Conservation (phyloP, 2,329 filamentous ascomycete genomes). For the Nothophaeocryptopus gaeumannii region DNA sequence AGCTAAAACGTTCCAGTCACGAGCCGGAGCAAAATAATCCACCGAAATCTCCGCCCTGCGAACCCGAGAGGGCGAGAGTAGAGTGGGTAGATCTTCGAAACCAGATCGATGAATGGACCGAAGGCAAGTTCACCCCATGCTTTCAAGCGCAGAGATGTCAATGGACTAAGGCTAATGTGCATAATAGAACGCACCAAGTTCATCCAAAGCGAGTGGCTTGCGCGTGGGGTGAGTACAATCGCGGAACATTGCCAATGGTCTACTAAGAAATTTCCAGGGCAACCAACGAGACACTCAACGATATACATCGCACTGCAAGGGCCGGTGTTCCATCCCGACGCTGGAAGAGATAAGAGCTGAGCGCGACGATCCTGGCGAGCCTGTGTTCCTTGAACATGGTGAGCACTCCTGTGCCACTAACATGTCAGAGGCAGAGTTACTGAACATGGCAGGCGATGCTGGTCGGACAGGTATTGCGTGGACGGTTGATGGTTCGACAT, state of each 20-base stretch:
- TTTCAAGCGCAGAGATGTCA: not conserved
- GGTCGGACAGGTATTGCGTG: slow-evolving; percentile 1
- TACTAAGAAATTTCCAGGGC: slow-evolving; percentile 9
- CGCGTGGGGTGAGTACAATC: slow-evolving; percentile 10
- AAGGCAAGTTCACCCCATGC: slow-evolving; percentile 10
- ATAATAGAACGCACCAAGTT: slow-evolving; percentile 14
- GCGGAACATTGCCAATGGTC: not conserved
- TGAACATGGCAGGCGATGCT: not conserved
- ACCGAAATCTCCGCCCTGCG: not conserved
- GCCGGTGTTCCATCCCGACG: slow-evolving; percentile 19
- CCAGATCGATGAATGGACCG: slow-evolving; percentile 16
- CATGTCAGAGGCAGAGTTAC: not conserved
- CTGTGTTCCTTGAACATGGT: slow-evolving; percentile 11
- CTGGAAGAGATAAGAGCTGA: slow-evolving; percentile 17
- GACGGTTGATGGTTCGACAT: slow-evolving; percentile 1
- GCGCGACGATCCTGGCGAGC: slow-evolving; percentile 15
- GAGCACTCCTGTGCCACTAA: not conserved
- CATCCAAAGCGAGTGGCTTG: slow-evolving; percentile 20
- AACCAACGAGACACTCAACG: slow-evolving; percentile 15
- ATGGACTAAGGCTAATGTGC: not conserved
- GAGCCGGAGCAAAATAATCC: slow-evolving; percentile 19
- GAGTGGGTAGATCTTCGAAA: slow-evolving; percentile 19
- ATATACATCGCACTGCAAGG: slow-evolving; percentile 18
- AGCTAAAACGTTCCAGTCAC: slow-evolving; percentile 23
- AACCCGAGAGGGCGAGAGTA: not conserved